A percentile compares a stretch with the other conserved stretches of the same genome.
Evolutionary conservation across 2,329 filamentous ascomycete species (phyloP).

Genomic region (Camptophora hylomeconis): DNA sequence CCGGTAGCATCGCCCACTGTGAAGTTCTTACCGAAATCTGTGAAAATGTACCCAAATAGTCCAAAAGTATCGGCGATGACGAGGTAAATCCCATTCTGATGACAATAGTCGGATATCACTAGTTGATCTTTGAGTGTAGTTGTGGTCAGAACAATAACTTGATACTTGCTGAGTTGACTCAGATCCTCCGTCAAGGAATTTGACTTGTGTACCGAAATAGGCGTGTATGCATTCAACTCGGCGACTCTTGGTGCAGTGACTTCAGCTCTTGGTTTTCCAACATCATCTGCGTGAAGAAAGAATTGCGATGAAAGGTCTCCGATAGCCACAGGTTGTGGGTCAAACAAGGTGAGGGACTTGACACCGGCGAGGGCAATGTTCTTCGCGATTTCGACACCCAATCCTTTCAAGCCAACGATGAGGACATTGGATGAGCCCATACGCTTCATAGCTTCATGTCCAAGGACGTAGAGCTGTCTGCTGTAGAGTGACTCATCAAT

Average conservation of each 20-base stretch:
- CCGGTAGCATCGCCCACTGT: slow-evolving; percentile 80
- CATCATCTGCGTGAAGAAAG: slow-evolving; percentile 77
- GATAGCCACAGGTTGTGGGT: slow-evolving; percentile 71
- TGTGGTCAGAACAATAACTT: slow-evolving; percentile 83
- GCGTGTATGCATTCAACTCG: slow-evolving; percentile 93
- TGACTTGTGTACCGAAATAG: slow-evolving; percentile 59
- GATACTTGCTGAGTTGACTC: slow-evolving; percentile 74
- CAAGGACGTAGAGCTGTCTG: slow-evolving; percentile 56
- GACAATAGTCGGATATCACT: slow-evolving; percentile 80
- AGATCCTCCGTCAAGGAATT: slow-evolving; percentile 61
- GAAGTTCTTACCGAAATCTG: slow-evolving; percentile 92
- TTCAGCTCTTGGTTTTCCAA: slow-evolving; percentile 80
- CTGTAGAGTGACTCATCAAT: slow-evolving; percentile 58
- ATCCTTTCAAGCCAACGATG: slow-evolving; percentile 77
- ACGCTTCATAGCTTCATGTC: slow-evolving; percentile 88
- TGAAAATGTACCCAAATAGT: slow-evolving; percentile 90
- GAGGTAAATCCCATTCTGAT: slow-evolving; percentile 83
- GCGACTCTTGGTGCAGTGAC: slow-evolving; percentile 81
- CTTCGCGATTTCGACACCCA: slow-evolving; percentile 97
- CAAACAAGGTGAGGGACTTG: slow-evolving; percentile 89
- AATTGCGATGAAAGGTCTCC: slow-evolving; percentile 93
- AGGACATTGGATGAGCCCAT: slow-evolving; percentile 96
- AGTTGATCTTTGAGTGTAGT: slow-evolving; percentile 70
- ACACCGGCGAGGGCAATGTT: slow-evolving; percentile 96
- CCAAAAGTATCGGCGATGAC: slow-evolving; percentile 82